These are phyloP conservation scores for Lenwebbia sp. DNA, from an alignment of 345 rosid genomes.

Conservation along the genomic window DNA sequence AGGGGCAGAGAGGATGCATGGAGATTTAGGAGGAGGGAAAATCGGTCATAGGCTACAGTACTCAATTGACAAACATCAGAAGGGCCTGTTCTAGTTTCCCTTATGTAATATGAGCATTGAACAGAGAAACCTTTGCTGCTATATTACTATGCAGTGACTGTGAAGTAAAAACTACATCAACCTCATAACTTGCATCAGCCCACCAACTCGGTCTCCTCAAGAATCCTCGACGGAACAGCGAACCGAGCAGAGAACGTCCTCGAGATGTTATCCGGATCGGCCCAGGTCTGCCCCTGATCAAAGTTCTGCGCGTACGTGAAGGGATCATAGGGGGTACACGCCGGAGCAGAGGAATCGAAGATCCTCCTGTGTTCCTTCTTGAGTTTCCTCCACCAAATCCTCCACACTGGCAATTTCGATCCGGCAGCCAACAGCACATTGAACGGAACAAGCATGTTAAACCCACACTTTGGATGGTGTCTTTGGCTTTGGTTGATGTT, in stretches of 20 bases:
- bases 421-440: neutral
- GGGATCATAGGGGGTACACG: conserved; percentile 12
- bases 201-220: neutral
- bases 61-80: neutral
- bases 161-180: neutral
- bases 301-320: conserved; percentile 29
- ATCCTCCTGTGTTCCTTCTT: conserved; percentile 20
- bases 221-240: conserved; percentile 16
- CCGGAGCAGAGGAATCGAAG: conserved; percentile 1
- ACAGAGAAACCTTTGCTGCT: neutral
- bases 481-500: neutral
- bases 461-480: neutral
- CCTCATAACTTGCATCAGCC: neutral
- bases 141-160: neutral
- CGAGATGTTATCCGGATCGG: conserved; percentile 23
- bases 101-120: neutral
- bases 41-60: neutral
- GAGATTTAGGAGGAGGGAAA: neutral
- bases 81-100: neutral
- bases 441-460: neutral
- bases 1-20: neutral
- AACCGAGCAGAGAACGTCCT: conserved; percentile 33
- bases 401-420: conserved; percentile 10
- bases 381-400: conserved; percentile 18
- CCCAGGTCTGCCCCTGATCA: conserved; percentile 22